Evolutionary conservation across 1,139 yeast genomes (phyloP), one percentile per base, ranked within the genome.

Genomic region (Geotrichum histeridarum): DNA sequence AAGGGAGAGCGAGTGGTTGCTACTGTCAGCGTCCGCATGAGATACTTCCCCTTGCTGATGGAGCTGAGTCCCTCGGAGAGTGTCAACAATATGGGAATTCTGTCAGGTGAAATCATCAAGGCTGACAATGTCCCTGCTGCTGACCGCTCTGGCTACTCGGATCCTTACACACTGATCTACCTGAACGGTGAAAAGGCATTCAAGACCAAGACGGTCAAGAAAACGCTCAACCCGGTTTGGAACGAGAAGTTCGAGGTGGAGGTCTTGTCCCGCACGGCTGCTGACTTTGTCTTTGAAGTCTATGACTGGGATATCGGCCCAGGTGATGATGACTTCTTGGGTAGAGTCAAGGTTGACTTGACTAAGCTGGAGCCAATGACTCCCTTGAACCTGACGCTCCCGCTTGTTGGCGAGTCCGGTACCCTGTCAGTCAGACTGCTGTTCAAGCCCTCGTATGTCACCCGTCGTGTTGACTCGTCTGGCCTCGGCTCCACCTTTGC

Each of bases 241-340:
- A 84, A 91, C 67, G 95, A 88, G 71, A 71, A 69, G 55, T 66
- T 78, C 58, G 73, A 78, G 18, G 73, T 82, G 35, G 75, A 76
- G 30, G 80, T 86, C 27, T 67, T 73, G 41, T 79, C 86, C 67
- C 80, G 87, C 65, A 80, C 78, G 55, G 83, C 82, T 65, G 80
- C 89, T 11, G 69, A 71, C 4, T 70, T 91, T 56, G 73, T 73
- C 57, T 75, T 87, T 50, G 79, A 77, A 54, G 81, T 87, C 35
- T 77, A 69, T 64, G 99, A 93, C 68, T 91, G 97, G 96, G 99
- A 93, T 71, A 81, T 91, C 61, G 96, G 96, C 59, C 82, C 86
- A 32, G 88, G 83, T 59, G 81, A 79, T 59, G 94, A 93, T 69
- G 98, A 93, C 69, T 75, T 78, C 58, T 76, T 93, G 56, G 96